These are phyloP conservation scores for Blastomyces emzantsi DNA, from an alignment of 2,329 filamentous ascomycete genomes.

Conservation along the genomic window DNA sequence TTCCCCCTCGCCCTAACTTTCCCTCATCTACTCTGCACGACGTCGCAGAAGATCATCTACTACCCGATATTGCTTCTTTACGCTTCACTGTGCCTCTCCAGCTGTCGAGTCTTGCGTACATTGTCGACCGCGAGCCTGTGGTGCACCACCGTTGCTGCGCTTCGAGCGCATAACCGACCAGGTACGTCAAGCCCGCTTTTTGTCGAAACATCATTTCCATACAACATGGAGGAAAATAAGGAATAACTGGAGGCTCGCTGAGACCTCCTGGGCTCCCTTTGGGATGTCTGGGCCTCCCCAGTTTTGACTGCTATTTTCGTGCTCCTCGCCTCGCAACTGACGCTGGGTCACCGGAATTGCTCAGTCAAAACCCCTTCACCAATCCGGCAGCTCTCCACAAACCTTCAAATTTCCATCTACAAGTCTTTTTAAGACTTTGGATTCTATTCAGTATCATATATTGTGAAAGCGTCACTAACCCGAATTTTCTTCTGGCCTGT, in stretches of 20 bases:
- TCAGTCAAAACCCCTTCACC: conserved; percentile 1
- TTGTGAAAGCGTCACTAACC: background rate
- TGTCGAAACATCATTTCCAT: background rate
- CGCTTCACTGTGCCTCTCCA: background rate
- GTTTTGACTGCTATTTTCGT: background rate
- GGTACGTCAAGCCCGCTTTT: conserved; percentile 5
- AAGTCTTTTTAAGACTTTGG: background rate
- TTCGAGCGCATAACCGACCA: conserved; percentile 7
- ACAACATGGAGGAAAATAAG: background rate
- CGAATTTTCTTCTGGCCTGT: background rate
- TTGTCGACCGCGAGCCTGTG: background rate
- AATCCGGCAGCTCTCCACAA: background rate
- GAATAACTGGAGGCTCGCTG: background rate
- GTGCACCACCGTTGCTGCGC: conserved; percentile 7
- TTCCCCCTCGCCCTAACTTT: background rate
- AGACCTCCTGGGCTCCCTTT: background rate
- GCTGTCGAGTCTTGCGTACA: background rate
- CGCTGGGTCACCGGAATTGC: background rate
- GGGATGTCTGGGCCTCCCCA: background rate
- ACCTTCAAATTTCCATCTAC: background rate
- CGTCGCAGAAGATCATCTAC: conserved; percentile 1
- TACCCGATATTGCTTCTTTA: background rate
- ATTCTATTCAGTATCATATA: background rate
- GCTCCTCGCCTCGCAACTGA: background rate
- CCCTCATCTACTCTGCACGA: background rate